Evolutionary conservation across 257 asterid species (phyloP), one percentile per base, ranked within the genome.

Genomic region (Catharanthus roseus): DNA sequence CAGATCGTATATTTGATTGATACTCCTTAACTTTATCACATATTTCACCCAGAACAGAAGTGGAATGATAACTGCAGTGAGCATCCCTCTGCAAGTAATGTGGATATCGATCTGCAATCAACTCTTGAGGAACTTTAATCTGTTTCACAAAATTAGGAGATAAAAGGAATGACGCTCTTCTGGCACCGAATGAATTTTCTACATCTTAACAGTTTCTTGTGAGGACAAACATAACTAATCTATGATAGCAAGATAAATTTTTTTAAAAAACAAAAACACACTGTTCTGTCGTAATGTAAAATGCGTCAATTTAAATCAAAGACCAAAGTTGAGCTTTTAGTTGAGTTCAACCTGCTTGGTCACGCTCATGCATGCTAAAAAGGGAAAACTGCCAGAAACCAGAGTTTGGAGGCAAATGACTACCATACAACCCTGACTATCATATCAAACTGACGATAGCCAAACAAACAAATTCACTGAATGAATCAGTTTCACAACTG

Each of bases 1-100:
- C 13, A 4, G 45, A 66, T 12, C 26, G 54, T 51, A 34, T 63
- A 61, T 75, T 79, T 23, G 80, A 41, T 79, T 83, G 72, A 72
- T 77, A 83, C 55, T 41, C 69, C 75, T 54, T 62, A 23, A 84
- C 81, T 33, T 23, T 67, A 47, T 91, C 89, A 82, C 78, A 81
- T 57, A 89, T 88, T 74, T 75, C 73, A 65, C 97, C 97, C 74
- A 91, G 71, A 47, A 91, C 71, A 23, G 96, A 87, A 34, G 70
- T 74, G 31, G 97, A 91, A 42, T 72, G 73, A 72, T 88, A 91
- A 61, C 74, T 72, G 16, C 16, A 8, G 8, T 67, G 76, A 18
- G 68, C 15, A 4, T 16, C 78, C 82, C 23, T 85, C 70, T 63
- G 83, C 92, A 91, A 82, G 85, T 86, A 79, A 83, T 91, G 96